Conservation (phyloP, 805 yeast species). For the Kodamaea jinghongensis region DNA sequence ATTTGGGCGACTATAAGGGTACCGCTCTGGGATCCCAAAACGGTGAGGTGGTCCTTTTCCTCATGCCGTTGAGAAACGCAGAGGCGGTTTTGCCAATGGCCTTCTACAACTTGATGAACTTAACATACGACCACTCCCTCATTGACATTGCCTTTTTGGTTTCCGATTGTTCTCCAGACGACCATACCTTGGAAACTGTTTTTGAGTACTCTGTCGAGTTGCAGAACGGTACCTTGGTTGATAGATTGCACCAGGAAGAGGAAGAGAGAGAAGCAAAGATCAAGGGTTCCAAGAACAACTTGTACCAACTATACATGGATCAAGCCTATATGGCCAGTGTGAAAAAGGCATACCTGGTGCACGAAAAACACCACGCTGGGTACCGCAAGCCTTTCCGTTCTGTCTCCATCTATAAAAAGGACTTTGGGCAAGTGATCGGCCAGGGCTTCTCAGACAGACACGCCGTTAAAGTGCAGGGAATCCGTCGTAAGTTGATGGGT, state of each 20-base stretch:
- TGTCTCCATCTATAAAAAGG: constrained; percentile 75
- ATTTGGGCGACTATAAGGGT: constrained; percentile 58
- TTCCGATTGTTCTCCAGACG: constrained; percentile 72
- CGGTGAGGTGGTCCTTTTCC: constrained; percentile 64
- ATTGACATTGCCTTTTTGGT: constrained; percentile 81
- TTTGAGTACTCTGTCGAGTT: constrained; percentile 63
- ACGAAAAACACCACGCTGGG: constrained; percentile 51
- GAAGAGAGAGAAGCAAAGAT: constrained; percentile 31
- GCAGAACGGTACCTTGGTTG: constrained; percentile 65
- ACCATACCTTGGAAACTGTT: constrained; percentile 62
- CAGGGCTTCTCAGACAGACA: constrained; percentile 84
- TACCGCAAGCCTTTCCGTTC: constrained; percentile 72
- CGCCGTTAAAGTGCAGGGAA: constrained; percentile 82
- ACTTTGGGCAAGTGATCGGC: constrained; percentile 81
- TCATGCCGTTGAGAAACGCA: constrained; percentile 79
- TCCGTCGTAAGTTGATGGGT: constrained; percentile 81
- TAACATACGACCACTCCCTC: constrained; percentile 77
- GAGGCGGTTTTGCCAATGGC: constrained; percentile 74
- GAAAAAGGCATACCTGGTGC: constrained; percentile 50
- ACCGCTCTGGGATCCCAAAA: constrained; percentile 44
- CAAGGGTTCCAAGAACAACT: constrained; percentile 52
- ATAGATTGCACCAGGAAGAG: constrained; percentile 45
- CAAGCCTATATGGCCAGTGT: constrained; percentile 55
- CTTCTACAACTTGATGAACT: constrained; percentile 80
- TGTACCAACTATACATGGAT: constrained; percentile 71